A percentile compares a stretch with the other conserved stretches of the same genome.
Evolutionary conservation across 2,329 filamentous ascomycete species (phyloP).

Genomic region (Phaeosphaeria sp.): DNA sequence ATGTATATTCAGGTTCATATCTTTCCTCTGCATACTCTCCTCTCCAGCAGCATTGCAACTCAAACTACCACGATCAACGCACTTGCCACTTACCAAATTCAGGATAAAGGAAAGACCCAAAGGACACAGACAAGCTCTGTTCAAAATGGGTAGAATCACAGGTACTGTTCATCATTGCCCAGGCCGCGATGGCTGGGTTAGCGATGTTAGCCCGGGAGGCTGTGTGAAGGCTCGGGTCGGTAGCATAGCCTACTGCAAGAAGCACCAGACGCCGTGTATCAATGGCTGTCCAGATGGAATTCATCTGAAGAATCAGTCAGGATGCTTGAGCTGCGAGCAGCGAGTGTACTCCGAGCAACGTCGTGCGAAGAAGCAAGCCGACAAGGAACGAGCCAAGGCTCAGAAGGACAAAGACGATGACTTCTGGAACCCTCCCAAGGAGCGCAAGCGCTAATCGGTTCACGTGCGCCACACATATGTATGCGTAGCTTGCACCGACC

Average conservation of each 20-base stretch:
- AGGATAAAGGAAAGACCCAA: background rate
- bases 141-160: background rate
- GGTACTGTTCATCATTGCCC: background rate
- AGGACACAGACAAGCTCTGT: background rate
- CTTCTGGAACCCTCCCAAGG: constrained; percentile 1
- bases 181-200: background rate
- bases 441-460: background rate
- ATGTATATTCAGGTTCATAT: no score
- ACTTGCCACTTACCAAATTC: background rate
- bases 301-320: background rate
- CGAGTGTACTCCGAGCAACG: background rate
- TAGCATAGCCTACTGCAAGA: background rate
- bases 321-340: background rate
- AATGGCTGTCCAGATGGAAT: background rate
- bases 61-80: no score
- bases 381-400: background rate
- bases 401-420: background rate
- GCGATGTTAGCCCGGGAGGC: background rate
- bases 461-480: no score
- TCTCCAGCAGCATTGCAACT: no score
- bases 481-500: background rate
- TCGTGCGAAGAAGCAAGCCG: background rate
- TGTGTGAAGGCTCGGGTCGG: background rate
- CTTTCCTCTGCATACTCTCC: no score
- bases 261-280: background rate